Evolutionary conservation across 805 yeast genomes (phyloP).

Genomic region (Brettanomyces anomalus): DNA sequence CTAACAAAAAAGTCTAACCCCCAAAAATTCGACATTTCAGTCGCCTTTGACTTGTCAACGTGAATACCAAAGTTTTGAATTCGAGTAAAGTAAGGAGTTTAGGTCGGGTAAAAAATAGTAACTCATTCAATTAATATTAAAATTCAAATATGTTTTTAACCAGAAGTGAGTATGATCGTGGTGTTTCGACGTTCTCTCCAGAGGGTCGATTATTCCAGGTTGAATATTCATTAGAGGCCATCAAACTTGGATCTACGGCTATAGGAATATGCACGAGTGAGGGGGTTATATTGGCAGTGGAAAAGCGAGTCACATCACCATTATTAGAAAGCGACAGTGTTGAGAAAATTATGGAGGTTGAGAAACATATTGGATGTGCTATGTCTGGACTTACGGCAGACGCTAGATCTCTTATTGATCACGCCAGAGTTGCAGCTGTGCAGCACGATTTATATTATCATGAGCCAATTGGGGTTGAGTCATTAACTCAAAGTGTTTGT

Average conservation of each 20-base stretch:
- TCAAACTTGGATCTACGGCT: slow-evolving; percentile 95
- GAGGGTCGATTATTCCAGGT: slow-evolving; percentile 98
- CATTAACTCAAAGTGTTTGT: slow-evolving; percentile 93
- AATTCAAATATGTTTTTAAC: slow-evolving; percentile 99
- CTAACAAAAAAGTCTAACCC: no score
- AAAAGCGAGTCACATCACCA: slow-evolving; percentile 91
- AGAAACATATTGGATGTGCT: slow-evolving; percentile 92
- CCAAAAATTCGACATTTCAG: no score
- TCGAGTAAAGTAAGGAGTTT: no score
- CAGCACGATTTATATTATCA: slow-evolving; percentile 87
- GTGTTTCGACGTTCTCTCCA: slow-evolving; percentile 97
- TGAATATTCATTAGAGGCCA: slow-evolving; percentile 95
- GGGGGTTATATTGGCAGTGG: slow-evolving; percentile 95
- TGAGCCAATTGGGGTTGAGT: slow-evolving; percentile 86
- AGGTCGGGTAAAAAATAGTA: no score
- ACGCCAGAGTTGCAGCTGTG: slow-evolving; percentile 84
- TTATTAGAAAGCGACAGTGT: slow-evolving; percentile 86
- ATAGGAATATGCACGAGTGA: slow-evolving; percentile 93
- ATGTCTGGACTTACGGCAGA: slow-evolving; percentile 99
- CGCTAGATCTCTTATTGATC: slow-evolving; percentile 97
- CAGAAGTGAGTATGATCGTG: slow-evolving; percentile 99
- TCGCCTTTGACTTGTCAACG: no score
- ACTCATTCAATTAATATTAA: no score
- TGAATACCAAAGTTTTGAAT: no score
- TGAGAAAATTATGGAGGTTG: slow-evolving; percentile 94